These are phyloP conservation scores for Herpetomonas muscarum DNA, from an alignment of 208 protist genomes.

Conservation along the genomic window DNA sequence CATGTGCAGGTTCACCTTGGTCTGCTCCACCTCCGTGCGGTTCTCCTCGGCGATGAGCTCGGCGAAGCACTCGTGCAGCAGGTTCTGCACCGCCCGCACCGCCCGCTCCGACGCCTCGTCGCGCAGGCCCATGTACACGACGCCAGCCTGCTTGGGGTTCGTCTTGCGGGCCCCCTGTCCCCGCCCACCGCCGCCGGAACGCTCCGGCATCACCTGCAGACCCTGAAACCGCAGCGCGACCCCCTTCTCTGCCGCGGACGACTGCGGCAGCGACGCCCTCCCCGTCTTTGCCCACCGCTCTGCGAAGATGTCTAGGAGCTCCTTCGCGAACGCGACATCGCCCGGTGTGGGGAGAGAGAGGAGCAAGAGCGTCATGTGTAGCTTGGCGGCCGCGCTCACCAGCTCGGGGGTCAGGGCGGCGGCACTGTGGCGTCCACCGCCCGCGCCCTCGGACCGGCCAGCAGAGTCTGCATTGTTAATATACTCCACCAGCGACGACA, in stretches of 20 bases:
- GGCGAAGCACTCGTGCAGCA: constrained; percentile 43
- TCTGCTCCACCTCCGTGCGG: constrained; percentile 25
- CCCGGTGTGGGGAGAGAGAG: constrained; percentile 46
- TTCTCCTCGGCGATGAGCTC: constrained; percentile 47
- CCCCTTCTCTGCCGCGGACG: neutral
- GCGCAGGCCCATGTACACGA: constrained; percentile 73
- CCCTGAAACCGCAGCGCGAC: constrained; percentile 12
- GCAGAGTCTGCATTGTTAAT: constrained; percentile 15
- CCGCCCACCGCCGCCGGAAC: neutral
- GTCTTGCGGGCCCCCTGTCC: constrained; percentile 23
- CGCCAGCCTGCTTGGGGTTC: constrained; percentile 35
- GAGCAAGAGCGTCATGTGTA: constrained; percentile 79
- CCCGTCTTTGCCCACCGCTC: constrained; percentile 8
- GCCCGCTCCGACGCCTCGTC: constrained; percentile 25
- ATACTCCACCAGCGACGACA: constrained; percentile 26
- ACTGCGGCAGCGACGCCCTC: too few species aligned
- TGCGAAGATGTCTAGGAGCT: constrained; percentile 28
- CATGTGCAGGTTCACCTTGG: constrained; percentile 54
- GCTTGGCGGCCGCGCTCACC: constrained; percentile 28
- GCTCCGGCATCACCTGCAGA: constrained; percentile 18
- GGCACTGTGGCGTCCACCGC: neutral
- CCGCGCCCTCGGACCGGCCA: neutral
- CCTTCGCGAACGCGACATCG: constrained; percentile 47
- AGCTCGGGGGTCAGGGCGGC: constrained; percentile 27
- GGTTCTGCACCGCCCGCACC: constrained; percentile 33